A percentile compares a stretch with the other conserved stretches of the same genome.
phyloP scores from a whole-genome alignment of 2,329 filamentous ascomycete species.

The Fusarium metavorans region DNA sequence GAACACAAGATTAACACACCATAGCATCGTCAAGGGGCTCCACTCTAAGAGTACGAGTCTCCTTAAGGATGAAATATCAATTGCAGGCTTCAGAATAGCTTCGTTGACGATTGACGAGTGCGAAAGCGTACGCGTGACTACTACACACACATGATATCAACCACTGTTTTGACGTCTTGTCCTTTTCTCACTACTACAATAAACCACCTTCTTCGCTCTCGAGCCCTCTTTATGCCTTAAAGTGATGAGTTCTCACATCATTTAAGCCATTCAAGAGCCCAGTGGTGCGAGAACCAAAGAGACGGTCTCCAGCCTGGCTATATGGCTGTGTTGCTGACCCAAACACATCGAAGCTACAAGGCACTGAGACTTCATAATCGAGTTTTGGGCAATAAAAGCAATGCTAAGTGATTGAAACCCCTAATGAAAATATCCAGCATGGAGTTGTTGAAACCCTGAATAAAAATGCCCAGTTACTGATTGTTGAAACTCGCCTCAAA shows the following conservation, averaged over 20 bases:
- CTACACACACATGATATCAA: not conserved
- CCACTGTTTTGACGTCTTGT: not conserved
- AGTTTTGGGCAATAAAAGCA: not conserved
- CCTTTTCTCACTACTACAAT: not conserved
- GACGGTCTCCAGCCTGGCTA: not conserved
- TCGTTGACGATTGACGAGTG: not conserved
- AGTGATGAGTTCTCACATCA: not conserved
- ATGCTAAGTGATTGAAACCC: not conserved
- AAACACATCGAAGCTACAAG: not conserved
- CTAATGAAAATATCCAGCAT: not conserved
- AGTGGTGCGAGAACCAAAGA: not conserved
- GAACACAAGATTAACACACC: too few relatives aligned
- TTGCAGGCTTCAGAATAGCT: not conserved
- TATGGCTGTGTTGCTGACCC: not conserved
- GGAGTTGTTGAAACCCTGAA: not conserved
- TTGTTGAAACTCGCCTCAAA: not conserved
- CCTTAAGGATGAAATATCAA: not conserved
- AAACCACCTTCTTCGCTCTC: not conserved
- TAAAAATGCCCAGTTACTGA: not conserved
- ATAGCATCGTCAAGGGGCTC: too few relatives aligned
- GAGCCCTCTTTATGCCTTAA: rapidly evolving
- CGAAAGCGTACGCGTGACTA: not conserved
- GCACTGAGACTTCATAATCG: not conserved
- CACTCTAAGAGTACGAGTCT: not conserved
- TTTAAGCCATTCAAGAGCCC: not conserved